Evolutionary conservation across 1,284 basidiomycete species (phyloP).

Genomic region (Melampsora americana): DNA sequence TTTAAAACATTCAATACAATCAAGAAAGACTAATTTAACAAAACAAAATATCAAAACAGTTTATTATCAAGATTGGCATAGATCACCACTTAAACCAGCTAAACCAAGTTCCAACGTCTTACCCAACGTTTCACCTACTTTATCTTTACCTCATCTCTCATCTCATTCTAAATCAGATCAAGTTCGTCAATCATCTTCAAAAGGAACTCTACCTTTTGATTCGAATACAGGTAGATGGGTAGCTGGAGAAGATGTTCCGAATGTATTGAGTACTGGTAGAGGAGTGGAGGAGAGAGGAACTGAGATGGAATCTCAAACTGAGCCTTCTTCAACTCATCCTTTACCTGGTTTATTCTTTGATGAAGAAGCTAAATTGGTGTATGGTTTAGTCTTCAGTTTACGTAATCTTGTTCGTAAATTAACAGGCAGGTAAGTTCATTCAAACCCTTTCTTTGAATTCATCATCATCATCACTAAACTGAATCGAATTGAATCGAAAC

Average conservation of each 20-base stretch:
- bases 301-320: neutral
- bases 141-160: slow-evolving; percentile 5
- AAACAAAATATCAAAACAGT: too few species aligned
- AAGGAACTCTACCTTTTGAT: too few species aligned
- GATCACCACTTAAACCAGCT: slow-evolving; percentile 23
- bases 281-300: neutral
- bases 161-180: neutral
- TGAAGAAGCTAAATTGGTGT: too few species aligned
- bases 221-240: too few species aligned
- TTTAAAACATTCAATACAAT: neutral
- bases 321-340: slow-evolving; percentile 74
- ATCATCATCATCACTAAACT: neutral
- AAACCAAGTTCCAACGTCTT: slow-evolving; percentile 32
- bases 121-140: slow-evolving; percentile 35
- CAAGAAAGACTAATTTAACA: too few species aligned
- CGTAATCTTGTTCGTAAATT: slow-evolving; percentile 95
- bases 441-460: too few species aligned
- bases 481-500: slow-evolving; percentile 1
- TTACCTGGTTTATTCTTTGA: too few species aligned
- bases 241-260: slow-evolving; percentile 21
- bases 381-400: too few species aligned
- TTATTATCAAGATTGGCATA: slow-evolving; percentile 45
- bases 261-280: neutral
- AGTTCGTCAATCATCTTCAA: too few species aligned
- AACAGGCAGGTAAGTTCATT: slow-evolving; percentile 34